Evolutionary conservation across 1,284 basidiomycete genomes (phyloP).

Genomic region (Sporisorium graminicola): DNA sequence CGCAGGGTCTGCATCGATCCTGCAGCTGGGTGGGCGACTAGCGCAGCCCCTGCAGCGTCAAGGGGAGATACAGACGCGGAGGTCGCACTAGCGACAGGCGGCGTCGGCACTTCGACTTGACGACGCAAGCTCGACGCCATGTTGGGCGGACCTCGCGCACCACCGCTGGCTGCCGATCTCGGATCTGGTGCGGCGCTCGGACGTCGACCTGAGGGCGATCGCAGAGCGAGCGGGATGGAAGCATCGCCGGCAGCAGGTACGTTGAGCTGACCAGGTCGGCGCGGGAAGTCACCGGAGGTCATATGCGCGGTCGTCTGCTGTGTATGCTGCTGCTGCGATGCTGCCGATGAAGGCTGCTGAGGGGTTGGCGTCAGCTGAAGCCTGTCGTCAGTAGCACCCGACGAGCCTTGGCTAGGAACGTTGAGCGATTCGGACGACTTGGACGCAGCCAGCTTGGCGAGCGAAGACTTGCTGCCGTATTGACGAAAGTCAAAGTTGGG

Average conservation of each 20-base stretch:
- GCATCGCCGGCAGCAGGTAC: slow-evolving; percentile 29
- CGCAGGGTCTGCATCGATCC: slow-evolving; percentile 4
- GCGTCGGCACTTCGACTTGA: slow-evolving; percentile 53
- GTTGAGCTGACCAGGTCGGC: slow-evolving; percentile 34
- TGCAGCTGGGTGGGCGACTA: background rate
- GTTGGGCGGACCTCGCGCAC: slow-evolving; percentile 26
- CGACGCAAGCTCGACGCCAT: slow-evolving; percentile 59
- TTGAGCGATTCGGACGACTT: slow-evolving; percentile 44
- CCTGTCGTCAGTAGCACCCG: slow-evolving; percentile 24
- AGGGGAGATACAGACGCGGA: slow-evolving; percentile 21
- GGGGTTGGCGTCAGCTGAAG: slow-evolving; percentile 34
- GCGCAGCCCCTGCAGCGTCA: slow-evolving; percentile 32
- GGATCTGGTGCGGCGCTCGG: slow-evolving; percentile 59
- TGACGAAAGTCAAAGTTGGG: slow-evolving; percentile 62
- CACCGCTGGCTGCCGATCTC: slow-evolving; percentile 22
- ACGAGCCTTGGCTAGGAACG: slow-evolving; percentile 29
- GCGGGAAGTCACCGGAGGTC: slow-evolving; percentile 4
- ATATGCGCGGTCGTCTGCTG: slow-evolving; percentile 6
- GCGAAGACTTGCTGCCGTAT: slow-evolving; percentile 47
- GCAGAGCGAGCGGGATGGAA: slow-evolving; percentile 47
- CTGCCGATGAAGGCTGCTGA: slow-evolving; percentile 25
- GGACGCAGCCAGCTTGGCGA: slow-evolving; percentile 40
- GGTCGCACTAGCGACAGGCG: slow-evolving; percentile 18
- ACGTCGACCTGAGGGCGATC: slow-evolving; percentile 54
- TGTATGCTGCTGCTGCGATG: slow-evolving; percentile 6